phyloP scores from a whole-genome alignment of 108 stramenopile species.

The Conticribra guillardii region DNA sequence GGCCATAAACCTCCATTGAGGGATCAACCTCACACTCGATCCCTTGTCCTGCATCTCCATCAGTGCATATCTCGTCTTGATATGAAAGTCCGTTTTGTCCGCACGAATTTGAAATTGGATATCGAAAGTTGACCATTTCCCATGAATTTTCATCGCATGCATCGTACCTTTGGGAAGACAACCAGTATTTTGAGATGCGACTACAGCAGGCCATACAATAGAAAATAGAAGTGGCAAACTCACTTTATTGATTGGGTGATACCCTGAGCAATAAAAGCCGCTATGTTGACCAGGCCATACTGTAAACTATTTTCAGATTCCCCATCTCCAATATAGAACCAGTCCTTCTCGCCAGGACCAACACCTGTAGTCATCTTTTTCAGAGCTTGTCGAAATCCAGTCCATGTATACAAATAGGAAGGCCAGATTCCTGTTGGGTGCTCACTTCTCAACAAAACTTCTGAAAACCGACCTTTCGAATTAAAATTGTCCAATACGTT shows the following conservation, averaged over 20 bases:
- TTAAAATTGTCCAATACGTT: slow-evolving; percentile 13
- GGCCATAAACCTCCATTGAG: slow-evolving; percentile 48
- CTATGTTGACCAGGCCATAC: slow-evolving; percentile 38
- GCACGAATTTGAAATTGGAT: slow-evolving; percentile 50
- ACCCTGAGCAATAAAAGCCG: slow-evolving; percentile 47
- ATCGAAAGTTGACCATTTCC: slow-evolving; percentile 35
- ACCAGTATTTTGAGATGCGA: too few species aligned
- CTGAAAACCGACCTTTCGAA: slow-evolving; percentile 10
- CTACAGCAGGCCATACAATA: too few species aligned
- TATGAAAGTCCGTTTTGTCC: slow-evolving; percentile 46
- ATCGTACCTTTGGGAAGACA: background rate
- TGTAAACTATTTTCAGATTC: slow-evolving; percentile 19
- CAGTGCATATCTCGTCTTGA: slow-evolving; percentile 42
- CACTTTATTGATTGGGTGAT: slow-evolving; percentile 40
- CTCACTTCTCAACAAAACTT: slow-evolving; percentile 26
- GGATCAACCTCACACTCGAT: slow-evolving; percentile 49
- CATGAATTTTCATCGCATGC: slow-evolving; percentile 31
- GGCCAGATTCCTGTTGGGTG: slow-evolving; percentile 36
- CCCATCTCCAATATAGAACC: slow-evolving; percentile 47
- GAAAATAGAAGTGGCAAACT: slow-evolving; percentile 11
- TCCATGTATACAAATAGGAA: slow-evolving; percentile 42
- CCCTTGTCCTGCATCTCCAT: slow-evolving; percentile 29
- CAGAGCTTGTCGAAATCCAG: slow-evolving; percentile 27
- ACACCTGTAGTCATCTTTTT: slow-evolving; percentile 38
- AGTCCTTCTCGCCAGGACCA: slow-evolving; percentile 42